These are phyloP conservation scores for Ganoderma boninense DNA, from an alignment of 1,284 basidiomycete genomes.

Conservation along the genomic window DNA sequence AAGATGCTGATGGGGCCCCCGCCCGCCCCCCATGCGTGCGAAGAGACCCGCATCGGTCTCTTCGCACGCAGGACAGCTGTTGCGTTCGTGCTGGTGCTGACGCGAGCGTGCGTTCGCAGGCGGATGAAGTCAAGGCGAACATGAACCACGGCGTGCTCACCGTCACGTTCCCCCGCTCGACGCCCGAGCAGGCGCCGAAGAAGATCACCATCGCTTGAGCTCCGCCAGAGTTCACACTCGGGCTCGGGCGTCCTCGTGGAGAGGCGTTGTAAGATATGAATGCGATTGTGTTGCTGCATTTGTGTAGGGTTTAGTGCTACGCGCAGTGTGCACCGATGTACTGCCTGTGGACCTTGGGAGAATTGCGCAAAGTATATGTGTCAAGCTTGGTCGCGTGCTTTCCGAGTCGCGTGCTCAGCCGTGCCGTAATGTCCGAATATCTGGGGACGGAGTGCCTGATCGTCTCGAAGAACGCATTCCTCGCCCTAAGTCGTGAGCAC, in stretches of 20 bases:
- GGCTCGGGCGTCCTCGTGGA: neutral
- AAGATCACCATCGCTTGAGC: constrained; percentile 47
- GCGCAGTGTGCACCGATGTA: neutral
- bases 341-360: neutral
- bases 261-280: neutral
- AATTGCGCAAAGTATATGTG: neutral
- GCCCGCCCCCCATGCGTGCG: too few relatives aligned
- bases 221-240: too few relatives aligned
- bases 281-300: neutral
- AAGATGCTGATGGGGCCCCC: too few relatives aligned
- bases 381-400: neutral
- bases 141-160: constrained; percentile 54
- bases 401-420: too few relatives aligned
- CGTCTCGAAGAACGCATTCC: too few relatives aligned
- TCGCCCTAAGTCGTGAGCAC: too few relatives aligned
- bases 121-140: constrained; percentile 51
- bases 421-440: too few relatives aligned
- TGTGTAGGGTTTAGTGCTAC: neutral
- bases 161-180: constrained; percentile 53
- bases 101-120: constrained; percentile 35
- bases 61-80: neutral
- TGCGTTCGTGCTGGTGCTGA: constrained; percentile 7
- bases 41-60: too few relatives aligned
- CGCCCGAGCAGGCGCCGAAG: constrained; percentile 44
- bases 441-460: too few relatives aligned